Evolutionary conservation across 768 basidiomycete genomes (phyloP), one percentile per base, ranked within the genome.

Genomic region (Phallus indusiatus): DNA sequence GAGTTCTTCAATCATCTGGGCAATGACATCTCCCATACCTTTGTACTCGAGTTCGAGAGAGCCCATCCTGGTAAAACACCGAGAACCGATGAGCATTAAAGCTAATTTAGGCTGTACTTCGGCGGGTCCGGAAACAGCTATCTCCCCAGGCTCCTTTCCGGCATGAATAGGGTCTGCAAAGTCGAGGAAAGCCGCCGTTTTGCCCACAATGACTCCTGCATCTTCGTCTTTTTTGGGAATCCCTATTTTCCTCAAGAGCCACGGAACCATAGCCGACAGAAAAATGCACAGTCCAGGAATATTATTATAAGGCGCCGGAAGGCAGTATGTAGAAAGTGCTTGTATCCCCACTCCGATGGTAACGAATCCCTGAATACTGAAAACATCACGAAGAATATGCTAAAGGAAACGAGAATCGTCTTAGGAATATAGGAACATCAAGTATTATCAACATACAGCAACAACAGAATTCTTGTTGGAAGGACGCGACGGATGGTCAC

Each of bases 311-410:
- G 54, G 53, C 16, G n/a, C 18, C 17, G 59, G 59, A 12, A 60
- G 22, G 21, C 21, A 51, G 53, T 36, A 28, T 51, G 42, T 22
- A 17, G n/a, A 54, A 22, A 60, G 21, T 14, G 54, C 53, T 34
- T 60, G 59, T 17, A 60, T n/a, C 20, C 37, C 46, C 48, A 60
- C 47, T 48, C 59, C 59, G 34, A 60, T n/a, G 35, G 52, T 42
- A 37, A 60, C 34, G 20, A 60, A 48, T n/a, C 54, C 59, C 46
- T 60, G 51, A 10, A 49, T 34, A 17, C 53, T 60, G 59, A 60
- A 60, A 1, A 60, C 33, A 47, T 60, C 54, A 7, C 59, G 55
- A 12, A 59, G 8, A 14, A 59, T 59, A 53, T 59, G 57, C 57
- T 59, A n/a, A 37, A 6, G 37, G 1, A 7, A 7, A n/a, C 12